These are phyloP conservation scores for Lepiota brunneoincarnata DNA, from an alignment of 768 basidiomycete species.

Conservation along the genomic window DNA sequence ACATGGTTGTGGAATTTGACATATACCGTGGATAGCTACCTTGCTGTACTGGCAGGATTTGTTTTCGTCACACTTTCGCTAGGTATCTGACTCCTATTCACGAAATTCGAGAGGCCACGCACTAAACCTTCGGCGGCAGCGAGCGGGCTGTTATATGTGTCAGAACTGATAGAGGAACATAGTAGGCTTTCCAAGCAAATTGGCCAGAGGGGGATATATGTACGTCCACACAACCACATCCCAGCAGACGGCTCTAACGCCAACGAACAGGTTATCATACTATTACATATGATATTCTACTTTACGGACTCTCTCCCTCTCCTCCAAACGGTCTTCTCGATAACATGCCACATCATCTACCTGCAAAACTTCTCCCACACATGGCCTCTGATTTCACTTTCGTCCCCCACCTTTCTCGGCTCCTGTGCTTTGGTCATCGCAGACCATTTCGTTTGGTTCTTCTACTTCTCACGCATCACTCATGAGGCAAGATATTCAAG, in stretches of 20 bases:
- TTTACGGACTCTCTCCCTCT: conserved; percentile 81
- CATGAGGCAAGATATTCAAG: conserved; percentile 58
- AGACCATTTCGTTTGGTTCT: conserved; percentile 98
- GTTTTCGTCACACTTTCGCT: conserved; percentile 90
- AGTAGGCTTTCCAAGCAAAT: conserved; percentile 75
- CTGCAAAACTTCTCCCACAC: conserved; percentile 85
- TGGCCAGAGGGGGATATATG: conserved; percentile 87
- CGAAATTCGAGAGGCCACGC: neutral
- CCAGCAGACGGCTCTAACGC: neutral
- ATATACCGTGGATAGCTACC: conserved; percentile 50
- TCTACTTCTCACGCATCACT: conserved; percentile 78
- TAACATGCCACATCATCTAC: conserved; percentile 84
- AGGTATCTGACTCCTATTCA: conserved; percentile 43
- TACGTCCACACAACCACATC: conserved; percentile 37
- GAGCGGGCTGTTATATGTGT: conserved; percentile 89
- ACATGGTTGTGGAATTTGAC: neutral
- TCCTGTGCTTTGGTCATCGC: conserved; percentile 83
- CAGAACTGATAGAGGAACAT: conserved; percentile 95
- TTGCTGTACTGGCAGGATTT: conserved; percentile 73
- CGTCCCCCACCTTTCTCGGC: conserved; percentile 78
- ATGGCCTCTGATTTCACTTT: conserved; percentile 94
- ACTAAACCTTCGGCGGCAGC: conserved; percentile 44
- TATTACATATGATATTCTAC: conserved; percentile 74
- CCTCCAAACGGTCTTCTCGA: conserved; percentile 72
- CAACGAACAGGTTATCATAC: conserved; percentile 68